Evolutionary conservation across 1,284 basidiomycete genomes (phyloP), one percentile per base, ranked within the genome.

Genomic region (Cutaneotrichosporon sp.): DNA sequence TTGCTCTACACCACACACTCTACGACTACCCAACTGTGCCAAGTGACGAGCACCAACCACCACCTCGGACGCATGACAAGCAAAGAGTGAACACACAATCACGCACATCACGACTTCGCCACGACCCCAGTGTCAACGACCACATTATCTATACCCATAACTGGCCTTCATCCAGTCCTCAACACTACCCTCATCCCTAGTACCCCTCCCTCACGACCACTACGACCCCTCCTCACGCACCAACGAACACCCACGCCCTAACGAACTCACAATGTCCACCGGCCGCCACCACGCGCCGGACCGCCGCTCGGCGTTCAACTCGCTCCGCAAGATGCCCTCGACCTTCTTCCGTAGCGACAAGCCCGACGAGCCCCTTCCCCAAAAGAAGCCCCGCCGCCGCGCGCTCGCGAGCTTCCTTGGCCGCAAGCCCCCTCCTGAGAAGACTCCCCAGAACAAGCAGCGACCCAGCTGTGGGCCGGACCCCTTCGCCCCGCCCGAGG

Each of bases 381-480:
- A 34, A 34, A 53, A 38, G 34, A 53, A 53, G 16, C 51, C 20
- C 1, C 51, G 51, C 4, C 51, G 51, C 34, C 20, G 34, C 11
- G 33, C 20, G 11, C 51, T 53, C 22, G 20, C 34, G 4, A 25
- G 34, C 33, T 25, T 53, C 18, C 22, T 36, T 4, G 33, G 20
- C 22, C 51, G 51, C 33, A 50, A 50, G 47, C 25, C 25, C 5
- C 25, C 47, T 4, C 16, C 25, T 31, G 47, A 9, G 18, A 31
- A 8, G 24, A n/a, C 16, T 1, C 58, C 61, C 6, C 55, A 62
- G 43, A 52, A 58, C 62, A 70, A 54, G 38, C 60, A 71, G 18
- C 60, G 66, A 6, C 69, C 74, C 1, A 74, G 72, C 43, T 72
- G 76, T 52, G 71, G 71, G 11, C 72, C 70, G 29, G 76, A 78